Evolutionary conservation across 1,284 basidiomycete species (phyloP), one percentile per base, ranked within the genome.

Genomic region (Coniferiporia weirii): DNA sequence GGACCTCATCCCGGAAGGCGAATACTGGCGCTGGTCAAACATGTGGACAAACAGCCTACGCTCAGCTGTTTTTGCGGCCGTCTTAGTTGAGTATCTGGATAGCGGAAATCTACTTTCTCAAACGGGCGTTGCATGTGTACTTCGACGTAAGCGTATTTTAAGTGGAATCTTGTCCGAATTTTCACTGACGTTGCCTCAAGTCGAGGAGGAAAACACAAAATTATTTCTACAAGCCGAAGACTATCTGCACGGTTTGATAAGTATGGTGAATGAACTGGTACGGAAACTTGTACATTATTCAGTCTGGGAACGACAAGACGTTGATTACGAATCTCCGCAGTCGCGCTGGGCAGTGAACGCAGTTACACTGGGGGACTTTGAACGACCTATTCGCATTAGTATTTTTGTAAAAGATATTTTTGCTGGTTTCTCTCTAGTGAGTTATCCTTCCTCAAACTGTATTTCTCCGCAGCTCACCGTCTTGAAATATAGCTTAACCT

Each of bases 221-320:
- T 79, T 93, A 57, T 69, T 77, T 1, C 67, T 94, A 34, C 76
- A 85, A 7, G 84, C 81, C 1, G 91, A 94, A 70, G 91, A 94
- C 67, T 94, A 94, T 70, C 76, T 94, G n/a, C 91, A 92, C 65
- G 87, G 85, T 1, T 72, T 94, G 35, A 91, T 94, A 61, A 85
- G 77, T 48, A 72, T 93, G 46, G 84, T 91, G 38, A 93, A 93
- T 64, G 91, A 94, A 73, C 72, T 94, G 70, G 91, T 90, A 67
- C 63, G 80, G 69, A 52, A 8, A 7, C 38, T 34, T 20, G n/a
- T n/a, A 27, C 53, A 35, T 46, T n/a, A 38, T 10, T 48, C 8
- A 19, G 36, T 45, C 47, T 12, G 32, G 15, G 27, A 27, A 27
- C 27, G 27, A 27, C 13, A 4, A 5, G 4, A 22, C 13, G 4